Conservation (phyloP, 306 rosid species). For the Glycyrrhiza uralensis region DNA sequence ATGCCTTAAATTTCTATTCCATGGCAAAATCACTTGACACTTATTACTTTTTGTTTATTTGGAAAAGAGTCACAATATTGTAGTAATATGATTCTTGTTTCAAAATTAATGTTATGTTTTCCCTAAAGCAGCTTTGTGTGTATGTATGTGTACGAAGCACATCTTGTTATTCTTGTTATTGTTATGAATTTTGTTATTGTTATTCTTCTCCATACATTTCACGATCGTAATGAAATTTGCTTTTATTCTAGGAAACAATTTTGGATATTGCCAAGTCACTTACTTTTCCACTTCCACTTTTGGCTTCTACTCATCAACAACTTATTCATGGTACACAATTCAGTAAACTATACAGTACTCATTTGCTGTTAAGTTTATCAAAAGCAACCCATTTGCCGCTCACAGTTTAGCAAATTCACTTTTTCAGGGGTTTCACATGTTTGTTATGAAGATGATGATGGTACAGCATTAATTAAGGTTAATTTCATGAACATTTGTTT, state of each 20-base stretch:
- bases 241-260: slow-evolving; percentile 56
- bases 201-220: slow-evolving; percentile 23
- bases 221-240: slow-evolving; percentile 11
- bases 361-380: slow-evolving; percentile 15
- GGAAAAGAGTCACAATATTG: slow-evolving; percentile 6
- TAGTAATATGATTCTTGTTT: not conserved
- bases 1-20: not conserved
- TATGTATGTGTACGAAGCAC: not conserved
- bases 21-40: not conserved
- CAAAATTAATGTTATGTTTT: not conserved
- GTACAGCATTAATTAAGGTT: slow-evolving; percentile 59
- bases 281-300: slow-evolving; percentile 81
- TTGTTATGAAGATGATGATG: slow-evolving; percentile 38
- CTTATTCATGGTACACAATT: slow-evolving; percentile 64
- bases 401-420: slow-evolving; percentile 21
- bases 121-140: not conserved
- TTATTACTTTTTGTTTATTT: slow-evolving; percentile 10
- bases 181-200: not conserved
- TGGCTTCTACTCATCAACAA: slow-evolving; percentile 84
- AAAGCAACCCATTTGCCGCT: slow-evolving; percentile 28
- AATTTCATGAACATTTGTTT: slow-evolving; percentile 14
- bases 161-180: not conserved
- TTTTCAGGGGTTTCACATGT: slow-evolving; percentile 59
- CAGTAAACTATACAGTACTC: slow-evolving; percentile 18
- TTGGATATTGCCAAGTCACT: slow-evolving; percentile 76